Base-by-base conservation (phyloP, 2,329 filamentous ascomycete species). In the Aspergillus pseudotamarii region DNA sequence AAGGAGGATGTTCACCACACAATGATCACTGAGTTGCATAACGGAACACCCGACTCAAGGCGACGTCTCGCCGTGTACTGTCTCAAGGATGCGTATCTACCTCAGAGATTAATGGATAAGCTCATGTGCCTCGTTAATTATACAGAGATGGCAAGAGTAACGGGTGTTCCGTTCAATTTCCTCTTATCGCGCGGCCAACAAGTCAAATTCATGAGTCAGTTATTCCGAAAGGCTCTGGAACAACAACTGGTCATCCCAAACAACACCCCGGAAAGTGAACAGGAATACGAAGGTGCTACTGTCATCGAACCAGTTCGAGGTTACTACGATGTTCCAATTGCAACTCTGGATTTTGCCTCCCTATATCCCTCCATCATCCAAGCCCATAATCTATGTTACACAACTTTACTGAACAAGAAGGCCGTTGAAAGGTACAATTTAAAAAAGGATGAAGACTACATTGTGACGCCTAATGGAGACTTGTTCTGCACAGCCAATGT, bases 61-160 rank as follows among this genome's bases (percentile, higher is more conserved):
- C 88, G 96, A 71, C 89, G 95, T 79, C 81, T 99, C 56, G 95
- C 95, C 1, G 87, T 99, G 1, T 99, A 99, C 82, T 99, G 95
- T 80, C 80, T 99, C 68, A 99, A 99, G 79, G 96, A 99, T 81
- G 95, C 95, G 0, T 99, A 97, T 72, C 84, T 99, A 4, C 95
- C 95, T 1, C 94, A 98, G 74, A 84, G 96, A 64, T 80, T 99
- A 58, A 94, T 99, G 89, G 95, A 99, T 75, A 99, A 99, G 78
- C 84, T 99, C 30, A 98, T 96, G 75, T 98, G 95, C 79, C 84
- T 99, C n/a, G 91, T 97, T 79, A 99, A 99, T 76, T 98, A 98
- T 74, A 98, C 95, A 0, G 95, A 99, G 80, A 99, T 99, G 95
- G 94, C 95, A 62, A 95, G 95, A 87, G 95, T 99, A 79, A 99